Evolutionary conservation across 73 alveolate genomes (phyloP).

Genomic region (Paraurostyla sp.): DNA sequence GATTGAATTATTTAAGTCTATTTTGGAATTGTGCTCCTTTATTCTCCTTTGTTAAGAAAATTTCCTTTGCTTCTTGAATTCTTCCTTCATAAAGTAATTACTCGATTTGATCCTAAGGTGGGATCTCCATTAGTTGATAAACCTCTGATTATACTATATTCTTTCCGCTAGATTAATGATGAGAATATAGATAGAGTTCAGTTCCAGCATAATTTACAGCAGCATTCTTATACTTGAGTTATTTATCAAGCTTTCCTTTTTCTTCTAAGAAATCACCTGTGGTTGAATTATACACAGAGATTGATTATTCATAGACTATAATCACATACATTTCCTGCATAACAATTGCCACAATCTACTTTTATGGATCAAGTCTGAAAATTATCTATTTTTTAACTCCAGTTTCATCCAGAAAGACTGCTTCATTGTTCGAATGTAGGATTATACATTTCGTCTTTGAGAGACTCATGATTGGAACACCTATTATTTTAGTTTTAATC

Average conservation of each 20-base stretch:
- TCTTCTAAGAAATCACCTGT: constrained; percentile 60
- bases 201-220: constrained; percentile 20
- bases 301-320: constrained; percentile 35
- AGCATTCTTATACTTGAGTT: constrained; percentile 32
- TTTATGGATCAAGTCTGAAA: constrained; percentile 34
- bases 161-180: constrained; percentile 25
- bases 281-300: constrained; percentile 49
- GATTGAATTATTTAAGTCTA: constrained; percentile 49
- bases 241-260: constrained; percentile 12
- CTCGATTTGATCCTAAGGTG: constrained; percentile 56
- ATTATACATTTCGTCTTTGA: constrained; percentile 46
- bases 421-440: neutral
- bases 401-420: constrained; percentile 48
- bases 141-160: constrained; percentile 22
- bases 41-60: constrained; percentile 38
- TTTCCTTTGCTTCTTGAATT: constrained; percentile 63
- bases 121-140: constrained; percentile 36
- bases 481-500: neutral
- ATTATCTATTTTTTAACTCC: constrained; percentile 25
- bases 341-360: constrained; percentile 23
- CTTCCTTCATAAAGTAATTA: constrained; percentile 8
- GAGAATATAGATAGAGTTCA: constrained; percentile 17
- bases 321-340: constrained; percentile 58
- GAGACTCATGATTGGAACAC: constrained; percentile 38
- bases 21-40: constrained; percentile 8